phyloP scores from a whole-genome alignment of 2,329 filamentous ascomycete genomes.

The Fonsecaea multimorphosa region DNA sequence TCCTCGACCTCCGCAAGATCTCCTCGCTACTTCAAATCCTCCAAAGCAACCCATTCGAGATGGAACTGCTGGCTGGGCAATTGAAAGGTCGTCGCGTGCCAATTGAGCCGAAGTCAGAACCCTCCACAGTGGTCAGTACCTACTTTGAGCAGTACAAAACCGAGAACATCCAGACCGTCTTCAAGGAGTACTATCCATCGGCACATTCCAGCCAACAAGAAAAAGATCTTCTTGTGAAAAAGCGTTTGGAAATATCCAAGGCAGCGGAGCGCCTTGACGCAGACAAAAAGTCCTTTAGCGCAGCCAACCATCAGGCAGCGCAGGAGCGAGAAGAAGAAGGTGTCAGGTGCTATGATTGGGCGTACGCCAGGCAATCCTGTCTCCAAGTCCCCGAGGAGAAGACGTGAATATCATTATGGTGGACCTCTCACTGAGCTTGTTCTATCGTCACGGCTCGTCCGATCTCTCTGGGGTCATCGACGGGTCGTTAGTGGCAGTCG shows the following conservation, averaged over 20 bases:
- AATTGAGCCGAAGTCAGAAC: not conserved
- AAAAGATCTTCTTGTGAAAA: not conserved
- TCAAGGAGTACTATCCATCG: slow-evolving; percentile 5
- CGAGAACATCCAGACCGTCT: slow-evolving; percentile 5
- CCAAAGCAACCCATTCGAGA: not conserved
- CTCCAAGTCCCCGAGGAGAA: no score
- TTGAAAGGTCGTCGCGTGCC: not conserved
- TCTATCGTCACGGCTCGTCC: not conserved
- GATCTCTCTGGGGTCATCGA: not conserved
- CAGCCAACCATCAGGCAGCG: slow-evolving; percentile 4
- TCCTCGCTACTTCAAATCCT: not conserved
- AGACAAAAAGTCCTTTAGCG: slow-evolving; percentile 5
- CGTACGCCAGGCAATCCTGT: not conserved
- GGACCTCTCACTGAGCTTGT: not conserved
- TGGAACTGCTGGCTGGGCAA: not conserved
- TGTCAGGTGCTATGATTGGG: slow-evolving; percentile 11
- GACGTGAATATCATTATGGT: not conserved
- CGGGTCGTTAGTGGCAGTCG: not conserved
- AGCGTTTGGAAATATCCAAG: slow-evolving; percentile 11
- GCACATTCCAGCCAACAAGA: not conserved
- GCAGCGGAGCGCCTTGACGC: not conserved
- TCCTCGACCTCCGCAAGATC: not conserved
- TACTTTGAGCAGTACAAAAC: slow-evolving; percentile 13
- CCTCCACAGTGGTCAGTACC: not conserved
- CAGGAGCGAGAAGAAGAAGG: not conserved